Base-by-base conservation (phyloP, 139 green algal genomes). In the Chlamydomonas sphaeroides region DNA sequence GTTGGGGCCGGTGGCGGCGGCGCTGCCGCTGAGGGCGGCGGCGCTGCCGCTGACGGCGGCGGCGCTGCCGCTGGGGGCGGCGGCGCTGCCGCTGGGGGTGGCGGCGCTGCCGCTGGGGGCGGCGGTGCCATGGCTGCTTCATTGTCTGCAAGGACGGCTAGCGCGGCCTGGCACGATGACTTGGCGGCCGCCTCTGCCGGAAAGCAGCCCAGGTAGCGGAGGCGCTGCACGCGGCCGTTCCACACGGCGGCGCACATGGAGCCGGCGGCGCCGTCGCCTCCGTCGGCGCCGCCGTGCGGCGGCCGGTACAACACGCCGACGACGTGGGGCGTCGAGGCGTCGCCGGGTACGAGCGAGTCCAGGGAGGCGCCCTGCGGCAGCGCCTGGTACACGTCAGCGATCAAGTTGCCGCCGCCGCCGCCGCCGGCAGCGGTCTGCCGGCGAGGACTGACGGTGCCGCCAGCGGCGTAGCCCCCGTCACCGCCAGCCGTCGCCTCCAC, bases 251-350 rank as follows among this genome's bases (percentile, higher is more conserved):
- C 74, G n/a, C 41, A 70, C 28, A n/a, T 59, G 25, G 25, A 30
- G 59, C 17, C 39, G 73, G 25, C 57, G 56, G 32, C 59, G 26
- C 33, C 53, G 49, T 18, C 35, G 33, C 20, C 71, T 33, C 42
- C 68, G 14, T 25, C 41, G 28, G 51, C 51, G 38, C 66, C 38
- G 39, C 66, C 39, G 66, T 38, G 4, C 38, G 35, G 36, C 8
- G 15, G 28, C 0, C 39, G 38, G 69, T 85, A 88, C 21, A 88
- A 35, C 21, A 80, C 56, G 14, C 84, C 84, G 35, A 85, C 42
- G 21, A 88, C 75, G 26, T 70, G 56, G 6, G 59, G 5, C 15
- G 45, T 57, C 35, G 68, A 53, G 56, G 18, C 23, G 49, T 20
- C 65, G 38, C 32, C 30, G 7, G 61, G 68, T 3, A 81, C 28